These are phyloP conservation scores for Aspergillus costaricaensis DNA, from an alignment of 2,329 filamentous ascomycete species.

Conservation along the genomic window DNA sequence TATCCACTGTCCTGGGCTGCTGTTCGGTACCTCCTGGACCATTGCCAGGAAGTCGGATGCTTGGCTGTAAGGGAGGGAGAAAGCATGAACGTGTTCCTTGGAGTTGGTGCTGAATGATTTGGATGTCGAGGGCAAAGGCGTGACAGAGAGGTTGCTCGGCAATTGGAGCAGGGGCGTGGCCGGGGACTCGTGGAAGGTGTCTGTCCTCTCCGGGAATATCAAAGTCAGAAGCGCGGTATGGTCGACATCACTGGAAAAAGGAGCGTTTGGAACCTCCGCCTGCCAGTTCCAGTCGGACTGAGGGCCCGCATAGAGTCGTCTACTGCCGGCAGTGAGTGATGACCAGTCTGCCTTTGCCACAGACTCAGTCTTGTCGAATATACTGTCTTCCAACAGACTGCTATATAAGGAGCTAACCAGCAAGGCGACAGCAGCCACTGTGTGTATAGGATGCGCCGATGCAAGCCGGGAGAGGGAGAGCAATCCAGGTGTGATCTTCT, in stretches of 20 bases:
- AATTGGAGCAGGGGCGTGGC: background rate
- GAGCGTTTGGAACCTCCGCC: slow-evolving; percentile 56
- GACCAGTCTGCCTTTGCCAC: background rate
- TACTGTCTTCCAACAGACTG: background rate
- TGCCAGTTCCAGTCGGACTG: slow-evolving; percentile 81
- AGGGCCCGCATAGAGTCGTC: background rate
- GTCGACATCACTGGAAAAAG: background rate
- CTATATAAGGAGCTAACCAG: background rate
- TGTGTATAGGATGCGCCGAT: background rate
- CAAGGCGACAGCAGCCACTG: background rate
- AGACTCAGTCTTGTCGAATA: background rate
- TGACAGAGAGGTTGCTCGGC: background rate
- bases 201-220: slow-evolving; percentile 43
- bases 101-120: slow-evolving; percentile 82
- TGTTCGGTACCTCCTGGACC: slow-evolving; percentile 77
- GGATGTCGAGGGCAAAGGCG: slow-evolving; percentile 56
- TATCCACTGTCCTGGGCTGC: slow-evolving; percentile 71
- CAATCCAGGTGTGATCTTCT: background rate
- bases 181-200: background rate
- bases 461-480: slow-evolving; percentile 1
- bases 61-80: slow-evolving; percentile 73
- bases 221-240: slow-evolving; percentile 36
- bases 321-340: background rate
- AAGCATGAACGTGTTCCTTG: slow-evolving; percentile 81
- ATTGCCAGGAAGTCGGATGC: slow-evolving; percentile 73